A percentile compares a stretch with the other conserved stretches of the same genome.
Evolutionary conservation across 345 rosid genomes (phyloP).

Genomic region (Sonneratia caseolaris): DNA sequence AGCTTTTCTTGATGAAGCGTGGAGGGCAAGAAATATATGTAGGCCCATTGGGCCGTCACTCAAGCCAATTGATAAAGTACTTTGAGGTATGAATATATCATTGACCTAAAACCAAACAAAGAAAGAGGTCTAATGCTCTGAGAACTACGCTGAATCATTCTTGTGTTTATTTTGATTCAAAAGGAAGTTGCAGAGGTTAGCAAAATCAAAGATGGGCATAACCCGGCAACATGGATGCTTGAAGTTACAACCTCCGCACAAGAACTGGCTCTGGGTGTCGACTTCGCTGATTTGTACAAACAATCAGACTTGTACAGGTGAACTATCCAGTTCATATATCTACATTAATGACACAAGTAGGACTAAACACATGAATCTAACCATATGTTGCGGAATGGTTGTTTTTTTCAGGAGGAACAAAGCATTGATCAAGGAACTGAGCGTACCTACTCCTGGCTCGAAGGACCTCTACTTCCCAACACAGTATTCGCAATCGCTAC

Average conservation of each 20-base stretch:
- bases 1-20: constrained; percentile 37
- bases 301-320: constrained; percentile 17
- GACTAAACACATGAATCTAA: not conserved
- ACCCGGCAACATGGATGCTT: constrained; percentile 54
- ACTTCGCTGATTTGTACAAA: constrained; percentile 23
- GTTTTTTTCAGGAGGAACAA: constrained; percentile 44
- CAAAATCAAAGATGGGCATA: constrained; percentile 30
- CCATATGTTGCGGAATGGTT: not conserved
- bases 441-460: constrained; percentile 21
- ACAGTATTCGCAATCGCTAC: constrained; percentile 19
- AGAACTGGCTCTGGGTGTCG: constrained; percentile 23
- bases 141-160: not conserved
- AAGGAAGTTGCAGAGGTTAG: constrained; percentile 31
- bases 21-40: constrained; percentile 49
- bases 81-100: constrained; percentile 29
- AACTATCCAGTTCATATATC: not conserved
- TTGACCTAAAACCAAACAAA: not conserved
- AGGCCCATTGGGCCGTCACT: constrained; percentile 39
- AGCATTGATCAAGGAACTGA: constrained; percentile 24
- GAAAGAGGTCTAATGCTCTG: not conserved
- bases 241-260: constrained; percentile 23
- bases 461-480: constrained; percentile 30
- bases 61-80: constrained; percentile 28
- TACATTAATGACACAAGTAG: too few species aligned
- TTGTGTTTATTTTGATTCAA: not conserved